Base-by-base conservation (phyloP, 768 basidiomycete species). In the Leccinum uliginosum region DNA sequence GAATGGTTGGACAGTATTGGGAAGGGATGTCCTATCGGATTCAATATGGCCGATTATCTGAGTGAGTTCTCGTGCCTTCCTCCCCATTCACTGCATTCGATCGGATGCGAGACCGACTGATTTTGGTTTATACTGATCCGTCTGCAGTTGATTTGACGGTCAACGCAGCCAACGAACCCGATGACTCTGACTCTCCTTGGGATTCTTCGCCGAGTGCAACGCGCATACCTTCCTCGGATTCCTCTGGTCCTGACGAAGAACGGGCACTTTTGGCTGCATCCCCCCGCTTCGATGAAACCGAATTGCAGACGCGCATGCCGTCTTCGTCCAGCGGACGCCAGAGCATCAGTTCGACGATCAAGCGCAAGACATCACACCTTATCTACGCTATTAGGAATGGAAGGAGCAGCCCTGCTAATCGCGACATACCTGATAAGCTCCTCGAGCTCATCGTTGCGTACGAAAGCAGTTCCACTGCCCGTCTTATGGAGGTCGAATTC, bases 41-140 rank as follows among this genome's bases (percentile, higher is more conserved):
- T 94, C 72, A 99, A 99, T 68, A 91, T 98, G 61, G 97, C 96
- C 0, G 97, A 99, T 74, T 98, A 85, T 73, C 75, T 98, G 55
- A 98, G 94, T 95, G 68, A 53, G 89, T 81, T 43, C 17, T 35
- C 6, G 6, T 44, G 4, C 14, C n/a, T 46, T 29, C 5, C 11
- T 12, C 11, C 7, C n/a, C 6, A 29, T 53, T 24, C 45, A 9
- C 23, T 23, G 17, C 14, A 15, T 53, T 21, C 15, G 9, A n/a
- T 32, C 8, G 21, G n/a, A 15, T n/a, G 21, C 24, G 27, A 19
- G 29, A 21, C 15, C 14, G 49, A 26, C 21, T 14, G 7, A 26
- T 5, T 55, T 26, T 27, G 4, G 27, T 23, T 21, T 43, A 17
- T n/a, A 21, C 1, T 32, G 27, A 12, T 11, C 2, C 26, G 26